A percentile compares a stretch with the other conserved stretches of the same genome.
These are phyloP conservation scores for Tuber borchii DNA, from an alignment of 495 filamentous ascomycete genomes.

Conservation along the genomic window DNA sequence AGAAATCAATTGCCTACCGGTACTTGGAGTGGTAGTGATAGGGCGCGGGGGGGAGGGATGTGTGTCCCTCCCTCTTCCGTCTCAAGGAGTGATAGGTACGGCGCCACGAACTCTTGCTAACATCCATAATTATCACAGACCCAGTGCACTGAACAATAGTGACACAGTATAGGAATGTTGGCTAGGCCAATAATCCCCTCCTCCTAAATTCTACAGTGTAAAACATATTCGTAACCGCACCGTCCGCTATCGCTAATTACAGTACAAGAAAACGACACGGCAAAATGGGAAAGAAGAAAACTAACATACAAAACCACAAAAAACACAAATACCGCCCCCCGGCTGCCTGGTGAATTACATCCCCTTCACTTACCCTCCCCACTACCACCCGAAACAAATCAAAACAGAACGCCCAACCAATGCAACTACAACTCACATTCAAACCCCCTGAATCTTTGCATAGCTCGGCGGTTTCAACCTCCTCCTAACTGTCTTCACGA, in stretches of 20 bases:
- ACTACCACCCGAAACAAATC: conserved; percentile 5
- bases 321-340: neutral
- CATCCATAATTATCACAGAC: neutral
- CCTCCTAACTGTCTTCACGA: conserved; percentile 71
- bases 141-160: neutral
- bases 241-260: neutral
- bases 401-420: neutral
- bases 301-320: neutral
- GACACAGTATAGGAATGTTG: neutral
- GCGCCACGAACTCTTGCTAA: neutral
- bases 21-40: too few species aligned
- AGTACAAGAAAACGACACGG: neutral
- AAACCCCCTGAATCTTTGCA: conserved; percentile 77
- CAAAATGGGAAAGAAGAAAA: neutral
- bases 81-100: too few species aligned
- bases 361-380: neutral
- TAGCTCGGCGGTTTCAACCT: conserved; percentile 89
- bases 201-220: neutral
- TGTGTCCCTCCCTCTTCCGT: too few species aligned
- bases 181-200: neutral
- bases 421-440: conserved; percentile 4
- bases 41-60: too few species aligned
- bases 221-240: neutral
- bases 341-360: neutral
- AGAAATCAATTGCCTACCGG: too few species aligned